phyloP scores from a whole-genome alignment of 176 grass and related monocot genomes.

The Chloris gayana region DNA sequence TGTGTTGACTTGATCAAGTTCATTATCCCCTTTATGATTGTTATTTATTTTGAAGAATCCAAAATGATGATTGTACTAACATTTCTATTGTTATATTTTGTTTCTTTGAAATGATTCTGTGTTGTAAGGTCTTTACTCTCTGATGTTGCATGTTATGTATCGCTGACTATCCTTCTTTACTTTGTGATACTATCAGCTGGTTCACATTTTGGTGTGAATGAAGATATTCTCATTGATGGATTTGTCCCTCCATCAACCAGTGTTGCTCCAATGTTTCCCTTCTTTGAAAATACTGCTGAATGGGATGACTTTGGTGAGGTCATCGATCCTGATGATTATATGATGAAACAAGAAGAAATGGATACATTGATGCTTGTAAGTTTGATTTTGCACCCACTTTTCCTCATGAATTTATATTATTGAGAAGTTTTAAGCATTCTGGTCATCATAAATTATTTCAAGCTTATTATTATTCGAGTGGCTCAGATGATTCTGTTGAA shows the following conservation, averaged over 20 bases:
- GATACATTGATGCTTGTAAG: conserved; percentile 84
- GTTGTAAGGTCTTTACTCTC: conserved; percentile 1
- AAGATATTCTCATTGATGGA: conserved; percentile 96
- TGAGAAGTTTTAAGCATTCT: not conserved
- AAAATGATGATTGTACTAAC: not conserved
- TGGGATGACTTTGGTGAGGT: conserved; percentile 99
- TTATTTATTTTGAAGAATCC: conserved; percentile 21
- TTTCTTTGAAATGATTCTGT: conserved; percentile 10
- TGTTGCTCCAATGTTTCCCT: conserved; percentile 95
- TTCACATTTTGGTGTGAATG: conserved; percentile 49
- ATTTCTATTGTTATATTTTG: conserved; percentile 24
- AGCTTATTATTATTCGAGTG: conserved; percentile 6
- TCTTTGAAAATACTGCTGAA: conserved; percentile 83
- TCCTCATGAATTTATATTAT: not conserved
- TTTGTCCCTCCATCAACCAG: conserved; percentile 78
- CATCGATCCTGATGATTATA: conserved; percentile 97
- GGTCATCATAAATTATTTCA: not conserved
- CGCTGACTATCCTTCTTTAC: conserved; percentile 37
- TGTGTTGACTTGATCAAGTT: conserved; percentile 20
- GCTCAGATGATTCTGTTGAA: not conserved
- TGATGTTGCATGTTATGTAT: conserved; percentile 17
- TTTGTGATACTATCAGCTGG: conserved; percentile 53
- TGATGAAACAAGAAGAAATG: conserved; percentile 84
- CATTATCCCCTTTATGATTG: not conserved
- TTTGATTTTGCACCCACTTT: conserved; percentile 29